Conservation (phyloP, 2,329 filamentous ascomycete species). For the Calonectria crousiana region DNA sequence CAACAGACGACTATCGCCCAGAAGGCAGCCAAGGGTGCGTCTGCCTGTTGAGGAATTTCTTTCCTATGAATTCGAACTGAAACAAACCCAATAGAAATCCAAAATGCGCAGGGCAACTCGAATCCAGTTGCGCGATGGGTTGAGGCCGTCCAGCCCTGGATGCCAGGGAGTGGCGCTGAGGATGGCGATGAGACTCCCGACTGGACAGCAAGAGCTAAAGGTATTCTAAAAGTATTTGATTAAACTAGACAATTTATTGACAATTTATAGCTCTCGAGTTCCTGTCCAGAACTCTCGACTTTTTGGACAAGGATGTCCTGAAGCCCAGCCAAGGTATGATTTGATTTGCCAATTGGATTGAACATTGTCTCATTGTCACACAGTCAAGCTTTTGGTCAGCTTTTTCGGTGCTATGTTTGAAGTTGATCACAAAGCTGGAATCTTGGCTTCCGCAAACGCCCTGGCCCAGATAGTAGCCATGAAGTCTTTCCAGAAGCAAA, state of each 20-base stretch:
- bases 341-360: background rate
- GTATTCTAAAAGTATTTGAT: constrained; percentile 42
- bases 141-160: constrained; percentile 67
- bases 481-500: constrained; percentile 63
- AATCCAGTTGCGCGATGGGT: constrained; percentile 67
- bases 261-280: constrained; percentile 63
- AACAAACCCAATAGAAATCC: constrained; percentile 54
- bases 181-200: constrained; percentile 60
- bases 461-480: constrained; percentile 62
- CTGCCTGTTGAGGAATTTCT: background rate
- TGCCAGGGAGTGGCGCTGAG: constrained; percentile 56
- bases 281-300: constrained; percentile 64
- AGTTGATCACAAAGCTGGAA: constrained; percentile 70
- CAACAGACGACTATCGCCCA: constrained; percentile 55
- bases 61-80: background rate
- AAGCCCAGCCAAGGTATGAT: constrained; percentile 62
- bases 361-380: constrained; percentile 6
- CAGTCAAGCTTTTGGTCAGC: constrained; percentile 60
- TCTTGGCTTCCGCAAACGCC: constrained; percentile 65
- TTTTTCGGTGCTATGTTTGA: constrained; percentile 72
- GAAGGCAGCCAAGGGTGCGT: constrained; percentile 59
- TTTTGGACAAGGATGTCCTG: constrained; percentile 59
- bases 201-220: constrained; percentile 66
- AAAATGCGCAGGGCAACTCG: constrained; percentile 56
- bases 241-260: constrained; percentile 5